Conservation (phyloP, 2,329 filamentous ascomycete genomes). For the Akanthomyces dipterigenus region DNA sequence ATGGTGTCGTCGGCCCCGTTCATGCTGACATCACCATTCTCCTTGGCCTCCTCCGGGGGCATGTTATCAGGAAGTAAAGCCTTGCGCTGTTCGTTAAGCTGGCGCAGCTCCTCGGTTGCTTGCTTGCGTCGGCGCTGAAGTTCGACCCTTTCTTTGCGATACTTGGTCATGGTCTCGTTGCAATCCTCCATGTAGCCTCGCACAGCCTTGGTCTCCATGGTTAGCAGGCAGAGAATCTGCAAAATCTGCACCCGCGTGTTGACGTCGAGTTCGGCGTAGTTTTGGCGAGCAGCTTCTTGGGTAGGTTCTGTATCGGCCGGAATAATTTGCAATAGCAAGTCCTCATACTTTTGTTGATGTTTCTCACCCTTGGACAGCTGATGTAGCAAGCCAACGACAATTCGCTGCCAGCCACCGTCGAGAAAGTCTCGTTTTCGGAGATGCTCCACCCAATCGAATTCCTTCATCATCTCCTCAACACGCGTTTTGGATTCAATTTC, state of each 20-base stretch:
- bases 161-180: conserved; percentile 87
- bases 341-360: conserved; percentile 66
- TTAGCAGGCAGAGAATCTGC: conserved; percentile 80
- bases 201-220: conserved; percentile 77
- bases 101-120: conserved; percentile 62
- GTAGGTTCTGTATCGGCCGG: conserved; percentile 71
- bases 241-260: conserved; percentile 76
- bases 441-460: conserved; percentile 79
- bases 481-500: conserved; percentile 52
- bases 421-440: conserved; percentile 77
- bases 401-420: conserved; percentile 85
- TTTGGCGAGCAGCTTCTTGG: conserved; percentile 62
- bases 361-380: conserved; percentile 73
- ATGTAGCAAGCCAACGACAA: conserved; percentile 79
- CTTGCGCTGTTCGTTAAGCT: conserved; percentile 66
- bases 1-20: conserved; percentile 56
- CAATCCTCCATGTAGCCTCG: conserved; percentile 87
- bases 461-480: conserved; percentile 67
- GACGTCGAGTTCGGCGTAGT: conserved; percentile 72
- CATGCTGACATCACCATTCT: conserved; percentile 55
- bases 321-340: conserved; percentile 72
- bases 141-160: conserved; percentile 93
- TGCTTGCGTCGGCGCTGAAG: conserved; percentile 72
- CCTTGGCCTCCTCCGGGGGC: conserved; percentile 49
- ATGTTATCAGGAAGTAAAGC: conserved; percentile 66